Base-by-base conservation (phyloP, 2,329 filamentous ascomycete genomes). In the Monascus ruber region DNA sequence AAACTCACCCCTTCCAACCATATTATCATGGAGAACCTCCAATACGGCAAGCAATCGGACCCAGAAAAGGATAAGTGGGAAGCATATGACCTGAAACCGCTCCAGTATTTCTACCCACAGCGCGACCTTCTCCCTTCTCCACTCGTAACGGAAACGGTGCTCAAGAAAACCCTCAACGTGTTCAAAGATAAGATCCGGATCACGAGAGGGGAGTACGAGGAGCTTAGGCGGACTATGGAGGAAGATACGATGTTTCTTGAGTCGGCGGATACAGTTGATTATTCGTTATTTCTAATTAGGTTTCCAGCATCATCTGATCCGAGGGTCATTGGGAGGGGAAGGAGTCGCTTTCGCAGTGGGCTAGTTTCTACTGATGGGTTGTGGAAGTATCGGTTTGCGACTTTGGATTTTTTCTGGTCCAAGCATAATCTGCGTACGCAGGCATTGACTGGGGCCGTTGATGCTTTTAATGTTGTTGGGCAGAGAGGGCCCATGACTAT, bases 351-450 rank as follows among this genome's bases (percentile, higher is more conserved):
- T 81, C 68, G 81, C 7, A 71, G 65, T 0, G 82, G 82, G 0
- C 51, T 85, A 0, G 48, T 60, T 1, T 81, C 79, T 6, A 64
- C 70, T 0, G 77, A 84, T 49, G 74, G 74, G 0, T 75, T 76
- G 48, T 81, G 79, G 68, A 64, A 79, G 8, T 86, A 84, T 51
- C 72, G 81, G 2, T 78, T 73, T 3, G 72, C 79, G 0, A 60
- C 86, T 9, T 65, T 86, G 28, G 83, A 86, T 57, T 86, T 87
- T 61, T 85, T 86, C 65, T 86, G 82, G 82, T 76, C 80, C 0
- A 83, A 81, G 59, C 80, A 85, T 58, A 81, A 79, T 47, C 50
- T 79, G 0, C 79, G 76, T 39, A 76, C 83, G 1, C 74, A 72
- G 55, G 66, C 74, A 1, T 74, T 85, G 72, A 83, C 81, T 0